Evolutionary conservation across 805 yeast genomes (phyloP), one percentile per base, ranked within the genome.

Genomic region (Myxozyma geophila): DNA sequence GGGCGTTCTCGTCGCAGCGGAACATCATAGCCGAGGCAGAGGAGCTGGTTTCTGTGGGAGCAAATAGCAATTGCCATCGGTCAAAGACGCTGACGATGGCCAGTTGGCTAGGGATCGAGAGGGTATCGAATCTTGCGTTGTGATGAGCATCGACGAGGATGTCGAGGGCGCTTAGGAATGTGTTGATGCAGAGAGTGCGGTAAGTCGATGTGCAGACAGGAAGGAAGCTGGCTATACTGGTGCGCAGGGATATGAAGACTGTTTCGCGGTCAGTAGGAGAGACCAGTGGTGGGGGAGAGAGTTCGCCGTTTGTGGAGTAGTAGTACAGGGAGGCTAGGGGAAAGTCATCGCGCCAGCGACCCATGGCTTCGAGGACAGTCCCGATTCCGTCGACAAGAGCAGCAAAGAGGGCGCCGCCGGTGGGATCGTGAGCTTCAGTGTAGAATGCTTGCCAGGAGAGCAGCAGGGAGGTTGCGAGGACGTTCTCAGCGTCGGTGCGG

Each of bases 351-450:
- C 62, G 57, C 67, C 67, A 63, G 17, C 56, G 39, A 15, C 53
- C 55, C 67, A 63, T 63, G 12, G 60, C 63, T 10, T 41, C 35
- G 15, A 63, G 47, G 7, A 63, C 59, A 15, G 59, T 52, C 33
- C 54, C 47, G 23, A 59, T 54, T 15, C 67, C 60, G 5, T 40
- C 35, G 15, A 60, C 58, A 23, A 59, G 33, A 9, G 60, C 23
- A 9, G 63, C 60, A 54, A 58, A 63, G 1, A 40, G 21, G 9
- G 58, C 51, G 8, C 60, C 59, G 4, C 63, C 63, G 0, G 63
- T 54, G 7, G 66, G 66, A 35, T 63, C 62, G 9, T 36, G 59
- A 17, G 58, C 66, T 44, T 63, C 66, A 17, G 62, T 48, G 58
- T 54, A 63, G 19, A 63, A 53, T 4, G 66, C 35, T 39, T 57